A percentile compares a stretch with the other conserved stretches of the same genome.
phyloP scores from a whole-genome alignment of 208 protist genomes.

The Acanthamoeba culbertsoni region DNA sequence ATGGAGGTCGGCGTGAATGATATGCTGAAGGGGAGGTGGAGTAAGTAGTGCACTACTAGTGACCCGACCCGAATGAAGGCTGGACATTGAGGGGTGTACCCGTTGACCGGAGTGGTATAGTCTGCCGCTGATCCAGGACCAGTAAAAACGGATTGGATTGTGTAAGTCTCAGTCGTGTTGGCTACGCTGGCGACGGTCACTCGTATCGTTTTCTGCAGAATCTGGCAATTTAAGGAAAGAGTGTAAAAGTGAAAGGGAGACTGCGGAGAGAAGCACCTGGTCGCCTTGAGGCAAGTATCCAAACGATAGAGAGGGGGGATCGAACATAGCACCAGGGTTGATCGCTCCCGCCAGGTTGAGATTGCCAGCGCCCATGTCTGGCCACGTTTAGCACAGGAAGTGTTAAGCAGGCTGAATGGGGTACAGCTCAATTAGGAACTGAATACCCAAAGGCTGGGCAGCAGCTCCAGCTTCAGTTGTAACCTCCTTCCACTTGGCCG shows the following conservation, averaged over 20 bases:
- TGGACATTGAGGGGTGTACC: neutral
- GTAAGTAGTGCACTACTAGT: neutral
- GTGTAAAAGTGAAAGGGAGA: neutral
- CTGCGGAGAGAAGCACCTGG: neutral
- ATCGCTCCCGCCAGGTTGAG: neutral
- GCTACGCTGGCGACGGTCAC: neutral
- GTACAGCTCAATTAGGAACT: no score
- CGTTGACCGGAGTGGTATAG: neutral
- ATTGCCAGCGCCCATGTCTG: neutral
- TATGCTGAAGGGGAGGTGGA: neutral
- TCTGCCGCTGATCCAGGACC: neutral
- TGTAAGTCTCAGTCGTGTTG: neutral
- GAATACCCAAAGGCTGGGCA: neutral
- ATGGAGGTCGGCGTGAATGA: neutral
- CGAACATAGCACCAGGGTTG: neutral
- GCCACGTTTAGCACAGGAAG: neutral
- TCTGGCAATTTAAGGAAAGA: neutral
- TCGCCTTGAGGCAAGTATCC: neutral
- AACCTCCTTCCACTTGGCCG: neutral
- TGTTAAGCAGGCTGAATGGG: no score
- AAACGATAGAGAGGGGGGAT: neutral
- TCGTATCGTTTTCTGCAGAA: neutral
- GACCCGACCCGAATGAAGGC: neutral
- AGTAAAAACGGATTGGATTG: neutral
- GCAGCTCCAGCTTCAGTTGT: neutral